A percentile compares a stretch with the other conserved stretches of the same genome.
Evolutionary conservation across 1,284 basidiomycete genomes (phyloP).

Genomic region (Paramarasmius palmivorus): DNA sequence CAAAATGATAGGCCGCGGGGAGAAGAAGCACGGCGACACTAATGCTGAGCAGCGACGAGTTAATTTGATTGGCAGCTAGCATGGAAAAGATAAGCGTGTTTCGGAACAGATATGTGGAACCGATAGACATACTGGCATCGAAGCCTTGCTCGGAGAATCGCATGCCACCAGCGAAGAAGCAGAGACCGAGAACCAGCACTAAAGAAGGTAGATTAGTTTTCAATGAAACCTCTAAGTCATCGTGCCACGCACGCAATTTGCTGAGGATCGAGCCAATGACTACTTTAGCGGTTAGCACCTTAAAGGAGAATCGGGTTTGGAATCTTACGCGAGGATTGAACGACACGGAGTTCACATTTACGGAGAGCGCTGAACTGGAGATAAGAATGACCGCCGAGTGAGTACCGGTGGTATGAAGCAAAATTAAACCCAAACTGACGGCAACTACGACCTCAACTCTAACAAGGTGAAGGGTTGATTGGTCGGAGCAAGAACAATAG

Average conservation of each 20-base stretch:
- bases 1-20: conserved; percentile 76
- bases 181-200: conserved; percentile 76
- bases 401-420: neutral
- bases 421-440: conserved; percentile 42
- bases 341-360: conserved; percentile 83
- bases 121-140: conserved; percentile 54
- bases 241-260: conserved; percentile 70
- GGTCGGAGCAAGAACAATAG: conserved; percentile 5
- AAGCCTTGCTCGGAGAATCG: conserved; percentile 80
- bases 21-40: conserved; percentile 80
- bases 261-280: conserved; percentile 81
- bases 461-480: conserved; percentile 12
- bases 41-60: conserved; percentile 81
- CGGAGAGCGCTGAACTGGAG: conserved; percentile 73
- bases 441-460: conserved; percentile 77
- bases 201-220: conserved; percentile 2
- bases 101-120: conserved; percentile 6
- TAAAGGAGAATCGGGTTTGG: neutral
- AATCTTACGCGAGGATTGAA: conserved; percentile 74
- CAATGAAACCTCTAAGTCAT: too few species aligned
- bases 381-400: neutral
- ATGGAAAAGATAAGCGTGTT: neutral
- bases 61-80: conserved; percentile 77
- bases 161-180: conserved; percentile 79
- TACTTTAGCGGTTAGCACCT: conserved; percentile 24